A percentile compares a stretch with the other conserved stretches of the same genome.
phyloP scores from a whole-genome alignment of 2,329 filamentous ascomycete genomes.

The Alternaria sp. region DNA sequence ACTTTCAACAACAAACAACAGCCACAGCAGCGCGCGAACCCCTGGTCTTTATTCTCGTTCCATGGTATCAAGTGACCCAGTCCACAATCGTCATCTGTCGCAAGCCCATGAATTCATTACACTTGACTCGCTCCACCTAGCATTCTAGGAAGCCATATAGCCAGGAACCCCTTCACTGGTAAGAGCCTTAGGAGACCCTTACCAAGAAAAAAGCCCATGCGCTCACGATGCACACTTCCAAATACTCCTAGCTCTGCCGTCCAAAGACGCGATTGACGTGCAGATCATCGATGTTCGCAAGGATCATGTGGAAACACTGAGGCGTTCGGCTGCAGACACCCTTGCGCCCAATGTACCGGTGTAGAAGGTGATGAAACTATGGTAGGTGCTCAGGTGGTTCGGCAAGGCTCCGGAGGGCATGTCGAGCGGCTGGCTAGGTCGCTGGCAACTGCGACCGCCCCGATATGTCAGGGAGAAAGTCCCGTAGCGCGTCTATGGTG shows the following conservation, averaged over 20 bases:
- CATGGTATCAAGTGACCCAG: constrained; percentile 15
- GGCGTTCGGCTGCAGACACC: constrained; percentile 10
- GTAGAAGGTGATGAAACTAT: constrained; percentile 16
- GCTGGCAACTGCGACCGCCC: constrained; percentile 1
- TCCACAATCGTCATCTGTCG: constrained; percentile 14
- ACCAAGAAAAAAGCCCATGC: constrained; percentile 15
- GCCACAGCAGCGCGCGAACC: constrained; percentile 10
- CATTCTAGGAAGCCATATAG: constrained; percentile 18
- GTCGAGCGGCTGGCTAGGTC: constrained; percentile 17
- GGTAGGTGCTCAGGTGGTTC: constrained; percentile 12
- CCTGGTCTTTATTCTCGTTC: constrained; percentile 16
- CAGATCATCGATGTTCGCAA: constrained; percentile 20
- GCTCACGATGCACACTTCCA: constrained; percentile 12
- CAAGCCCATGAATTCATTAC: constrained; percentile 14
- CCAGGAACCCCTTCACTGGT: constrained; percentile 18
- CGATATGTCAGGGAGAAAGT: constrained; percentile 5
- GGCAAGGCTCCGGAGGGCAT: constrained; percentile 20
- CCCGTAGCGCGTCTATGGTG: constrained; percentile 11
- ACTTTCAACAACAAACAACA: constrained; percentile 2
- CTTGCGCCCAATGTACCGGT: constrained; percentile 10
- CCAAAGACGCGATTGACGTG: constrained; percentile 10
- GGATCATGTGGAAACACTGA: constrained; percentile 12
- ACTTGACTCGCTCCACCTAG: constrained; percentile 21
- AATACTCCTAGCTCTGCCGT: constrained; percentile 14
- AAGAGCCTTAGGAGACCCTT: constrained; percentile 11